phyloP scores from a whole-genome alignment of 495 filamentous ascomycete genomes.

The Hyphodiscus hymeniophilus region DNA sequence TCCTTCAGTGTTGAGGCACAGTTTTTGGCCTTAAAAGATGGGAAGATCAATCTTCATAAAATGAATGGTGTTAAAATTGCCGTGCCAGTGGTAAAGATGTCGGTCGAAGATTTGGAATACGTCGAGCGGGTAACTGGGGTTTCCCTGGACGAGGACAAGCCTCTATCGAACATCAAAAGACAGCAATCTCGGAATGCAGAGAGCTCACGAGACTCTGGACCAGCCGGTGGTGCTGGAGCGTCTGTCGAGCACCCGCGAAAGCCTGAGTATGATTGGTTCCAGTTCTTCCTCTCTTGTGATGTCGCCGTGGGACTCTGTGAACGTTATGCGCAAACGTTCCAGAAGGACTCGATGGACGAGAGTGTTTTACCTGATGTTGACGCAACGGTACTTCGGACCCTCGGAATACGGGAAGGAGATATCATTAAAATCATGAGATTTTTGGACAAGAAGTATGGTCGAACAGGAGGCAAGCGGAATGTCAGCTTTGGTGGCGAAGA shows the following conservation, averaged over 20 bases:
- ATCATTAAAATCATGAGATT: conserved; percentile 90
- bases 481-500: conserved; percentile 55
- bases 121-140: conserved; percentile 80
- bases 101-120: conserved; percentile 86
- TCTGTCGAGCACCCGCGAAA: conserved; percentile 48
- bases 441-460: conserved; percentile 72
- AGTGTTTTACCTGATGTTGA: conserved; percentile 81
- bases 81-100: conserved; percentile 92
- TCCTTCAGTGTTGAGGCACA: conserved; percentile 97
- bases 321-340: conserved; percentile 82
- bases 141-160: conserved; percentile 94
- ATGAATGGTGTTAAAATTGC: conserved; percentile 97
- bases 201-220: conserved; percentile 13
- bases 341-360: conserved; percentile 91
- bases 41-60: conserved; percentile 98
- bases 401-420: conserved; percentile 92
- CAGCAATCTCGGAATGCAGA: conserved; percentile 26
- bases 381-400: conserved; percentile 66
- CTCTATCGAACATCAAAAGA: conserved; percentile 70
- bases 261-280: conserved; percentile 93
- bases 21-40: conserved; percentile 86
- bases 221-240: conserved; percentile 27
- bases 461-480: conserved; percentile 47
- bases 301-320: conserved; percentile 88
- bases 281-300: conserved; percentile 91